Evolutionary conservation across 768 basidiomycete genomes (phyloP), one percentile per base, ranked within the genome.

Genomic region (Galerina sulciceps): DNA sequence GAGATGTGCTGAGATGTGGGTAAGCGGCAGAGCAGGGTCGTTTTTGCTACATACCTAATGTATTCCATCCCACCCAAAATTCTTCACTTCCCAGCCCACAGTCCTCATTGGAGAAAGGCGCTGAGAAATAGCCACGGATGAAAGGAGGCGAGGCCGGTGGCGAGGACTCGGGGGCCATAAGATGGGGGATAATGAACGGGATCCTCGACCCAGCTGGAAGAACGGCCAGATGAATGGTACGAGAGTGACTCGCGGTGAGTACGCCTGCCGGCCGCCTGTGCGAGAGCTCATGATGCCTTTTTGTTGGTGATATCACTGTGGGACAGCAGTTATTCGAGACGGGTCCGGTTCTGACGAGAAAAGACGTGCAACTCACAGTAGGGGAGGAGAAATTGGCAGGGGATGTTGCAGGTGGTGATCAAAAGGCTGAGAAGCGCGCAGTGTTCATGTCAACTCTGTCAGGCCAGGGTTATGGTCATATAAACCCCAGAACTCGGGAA

Each of bases 61-160:
- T n/a, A n/a, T n/a, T n/a, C n/a, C n/a, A n/a, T n/a, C n/a, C n/a
- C n/a, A n/a, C n/a, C n/a, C n/a, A n/a, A n/a, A n/a, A n/a, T n/a
- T n/a, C n/a, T n/a, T n/a, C n/a, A n/a, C n/a, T n/a, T n/a, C n/a
- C n/a, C n/a, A n/a, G n/a, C n/a, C n/a, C n/a, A n/a, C n/a, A n/a
- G n/a, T n/a, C n/a, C n/a, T n/a, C n/a, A n/a, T n/a, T n/a, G n/a
- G n/a, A n/a, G 62, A 92, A 88, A 3, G 88, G 79, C 17, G 78
- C 75, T 5, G 87, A 85, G 70, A 93, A 89, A 70, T 84, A 87
- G 35, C 83, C 83, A 63, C 73, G 77, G 41, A 69, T 68, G 43
- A 75, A 68, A 18, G 74, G 67, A 10, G 79, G 81, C 20, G 81
- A 77, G 26, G 80, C 76, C 69, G 81, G 81, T 67, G 76, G 69